Percentiles rank a stretch among this genome's conserved stretches.
phyloP scores from a whole-genome alignment of 768 basidiomycete species.

The Lactarius sp. region DNA sequence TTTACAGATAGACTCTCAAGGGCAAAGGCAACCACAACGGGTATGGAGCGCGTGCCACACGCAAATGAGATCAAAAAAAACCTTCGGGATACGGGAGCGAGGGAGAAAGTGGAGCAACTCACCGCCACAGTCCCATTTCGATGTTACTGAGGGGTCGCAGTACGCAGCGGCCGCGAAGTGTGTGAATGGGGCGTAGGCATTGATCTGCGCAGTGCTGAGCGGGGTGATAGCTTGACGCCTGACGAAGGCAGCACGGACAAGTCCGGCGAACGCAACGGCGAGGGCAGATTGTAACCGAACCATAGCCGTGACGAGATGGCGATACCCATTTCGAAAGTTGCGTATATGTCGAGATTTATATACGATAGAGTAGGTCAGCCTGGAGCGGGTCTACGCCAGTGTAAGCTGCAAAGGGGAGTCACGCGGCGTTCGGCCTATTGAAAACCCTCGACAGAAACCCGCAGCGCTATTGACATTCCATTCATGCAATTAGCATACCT shows the following conservation, averaged over 20 bases:
- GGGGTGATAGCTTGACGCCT: conserved; percentile 25
- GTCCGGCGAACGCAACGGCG: neutral
- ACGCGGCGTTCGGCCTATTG: too few species aligned
- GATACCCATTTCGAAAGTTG: neutral
- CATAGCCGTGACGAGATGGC: neutral
- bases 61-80: too few species aligned
- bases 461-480: too few species aligned
- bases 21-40: too few species aligned
- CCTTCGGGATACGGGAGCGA: neutral
- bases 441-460: too few species aligned
- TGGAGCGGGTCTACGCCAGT: too few species aligned
- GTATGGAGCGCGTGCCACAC: too few species aligned
- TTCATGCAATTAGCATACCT: too few species aligned
- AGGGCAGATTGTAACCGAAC: neutral
- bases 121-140: conserved; percentile 32
- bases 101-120: neutral
- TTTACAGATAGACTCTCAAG: too few species aligned
- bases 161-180: conserved; percentile 34
- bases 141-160: conserved; percentile 30
- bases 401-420: too few species aligned
- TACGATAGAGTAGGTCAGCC: neutral
- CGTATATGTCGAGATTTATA: neutral
- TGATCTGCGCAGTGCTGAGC: conserved; percentile 29
- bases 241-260: neutral
- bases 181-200: conserved; percentile 31